Percentiles rank a stretch among this genome's conserved stretches.
Conservation (phyloP, 1,284 basidiomycete species). For the Rhodotorula mucilaginosa region DNA sequence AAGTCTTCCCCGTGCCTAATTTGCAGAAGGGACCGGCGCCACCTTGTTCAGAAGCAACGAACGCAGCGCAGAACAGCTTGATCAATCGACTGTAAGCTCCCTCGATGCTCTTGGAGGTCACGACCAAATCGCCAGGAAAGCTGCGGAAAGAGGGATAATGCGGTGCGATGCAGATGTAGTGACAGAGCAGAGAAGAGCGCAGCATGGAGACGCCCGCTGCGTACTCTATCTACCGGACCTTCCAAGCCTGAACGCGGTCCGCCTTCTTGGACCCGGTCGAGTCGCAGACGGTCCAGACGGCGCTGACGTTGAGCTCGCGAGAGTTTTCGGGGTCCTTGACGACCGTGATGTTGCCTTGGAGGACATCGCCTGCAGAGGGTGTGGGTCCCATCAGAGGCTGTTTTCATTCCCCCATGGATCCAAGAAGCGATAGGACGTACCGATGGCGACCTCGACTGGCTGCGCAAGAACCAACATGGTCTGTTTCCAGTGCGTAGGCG, state of each 20-base stretch:
- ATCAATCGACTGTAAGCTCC: too few relatives aligned
- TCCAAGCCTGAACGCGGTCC: constrained; percentile 38
- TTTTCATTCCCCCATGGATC: too few relatives aligned
- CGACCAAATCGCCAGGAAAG: too few relatives aligned
- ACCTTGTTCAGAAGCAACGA: too few relatives aligned
- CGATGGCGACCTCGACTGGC: constrained; percentile 69
- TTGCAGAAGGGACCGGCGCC: too few relatives aligned
- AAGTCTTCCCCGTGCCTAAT: too few relatives aligned
- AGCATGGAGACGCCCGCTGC: too few relatives aligned
- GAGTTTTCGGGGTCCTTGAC: constrained; percentile 77
- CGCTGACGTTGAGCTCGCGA: constrained; percentile 86
- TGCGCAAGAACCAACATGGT: constrained; percentile 82
- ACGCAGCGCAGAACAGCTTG: too few relatives aligned
- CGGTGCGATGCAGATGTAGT: too few relatives aligned
- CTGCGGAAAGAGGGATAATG: too few relatives aligned
- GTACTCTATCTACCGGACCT: constrained; percentile 19
- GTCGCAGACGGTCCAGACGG: constrained; percentile 68
- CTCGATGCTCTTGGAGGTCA: too few relatives aligned
- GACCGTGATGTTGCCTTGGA: constrained; percentile 77
- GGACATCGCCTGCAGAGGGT: constrained; percentile 60
- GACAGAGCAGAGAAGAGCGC: too few relatives aligned
- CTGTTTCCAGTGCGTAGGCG: constrained; percentile 98
- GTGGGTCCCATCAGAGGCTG: neutral
- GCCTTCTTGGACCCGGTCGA: constrained; percentile 7
- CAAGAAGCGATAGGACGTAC: constrained; percentile 51